Conservation (phyloP, 2,329 filamentous ascomycete species). For the Penicillium olsonii region DNA sequence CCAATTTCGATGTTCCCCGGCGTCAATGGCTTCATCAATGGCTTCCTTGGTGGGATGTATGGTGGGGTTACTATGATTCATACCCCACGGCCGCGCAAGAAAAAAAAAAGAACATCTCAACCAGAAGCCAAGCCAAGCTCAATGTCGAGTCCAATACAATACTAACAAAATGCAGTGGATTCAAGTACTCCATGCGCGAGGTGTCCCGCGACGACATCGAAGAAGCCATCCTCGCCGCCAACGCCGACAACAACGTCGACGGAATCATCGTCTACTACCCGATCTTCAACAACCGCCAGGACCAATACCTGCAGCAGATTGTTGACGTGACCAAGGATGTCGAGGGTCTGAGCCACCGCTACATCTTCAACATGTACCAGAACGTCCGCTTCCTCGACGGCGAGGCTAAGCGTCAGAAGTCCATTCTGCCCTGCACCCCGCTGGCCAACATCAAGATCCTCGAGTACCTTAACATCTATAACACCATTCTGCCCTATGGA, state of each 20-base stretch:
- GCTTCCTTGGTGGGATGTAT: slow-evolving; percentile 6
- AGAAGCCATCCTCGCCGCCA: slow-evolving; percentile 82
- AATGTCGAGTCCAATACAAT: slow-evolving; percentile 5
- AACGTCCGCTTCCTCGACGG: slow-evolving; percentile 92
- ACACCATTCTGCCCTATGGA: slow-evolving; percentile 86
- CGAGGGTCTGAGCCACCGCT: slow-evolving; percentile 88
- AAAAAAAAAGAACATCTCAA: slow-evolving; percentile 1
- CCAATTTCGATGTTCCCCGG: slow-evolving; percentile 7
- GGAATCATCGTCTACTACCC: slow-evolving; percentile 98
- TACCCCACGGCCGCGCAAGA: slow-evolving; percentile 24
- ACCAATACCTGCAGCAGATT: slow-evolving; percentile 94
- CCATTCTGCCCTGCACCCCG: slow-evolving; percentile 91
- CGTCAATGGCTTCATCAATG: slow-evolving; percentile 10
- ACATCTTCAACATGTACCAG: slow-evolving; percentile 99
- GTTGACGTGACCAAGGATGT: slow-evolving; percentile 90
- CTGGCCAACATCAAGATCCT: slow-evolving; percentile 96
- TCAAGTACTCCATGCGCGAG: slow-evolving; percentile 81
- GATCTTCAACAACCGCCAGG: slow-evolving; percentile 87
- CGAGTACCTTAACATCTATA: slow-evolving; percentile 94
- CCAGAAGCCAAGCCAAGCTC: background rate
- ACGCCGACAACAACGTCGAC: slow-evolving; percentile 74
- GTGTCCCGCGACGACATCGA: slow-evolving; percentile 87
- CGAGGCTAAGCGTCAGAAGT: slow-evolving; percentile 69
- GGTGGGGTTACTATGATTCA: slow-evolving; percentile 25
- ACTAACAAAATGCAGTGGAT: slow-evolving; percentile 63